Base-by-base conservation (phyloP, 2,329 filamentous ascomycete genomes). In the Fusarium nisikadoi region DNA sequence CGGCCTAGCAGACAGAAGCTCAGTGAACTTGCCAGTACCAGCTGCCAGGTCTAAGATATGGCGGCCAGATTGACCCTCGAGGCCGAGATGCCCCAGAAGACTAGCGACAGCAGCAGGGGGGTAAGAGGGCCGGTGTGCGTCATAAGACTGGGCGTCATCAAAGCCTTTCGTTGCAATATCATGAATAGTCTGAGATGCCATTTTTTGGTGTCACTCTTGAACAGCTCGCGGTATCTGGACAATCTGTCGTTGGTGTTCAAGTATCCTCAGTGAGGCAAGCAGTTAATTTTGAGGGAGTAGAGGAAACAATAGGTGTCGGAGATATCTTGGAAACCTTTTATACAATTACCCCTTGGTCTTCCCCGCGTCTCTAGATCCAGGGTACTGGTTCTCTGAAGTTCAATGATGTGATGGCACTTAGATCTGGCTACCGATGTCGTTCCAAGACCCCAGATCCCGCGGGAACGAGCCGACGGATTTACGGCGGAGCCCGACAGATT, bases 11-110 rank as follows among this genome's bases (percentile, higher is more conserved):
- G 89, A 87, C 38, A 94, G 83, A 23, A 86, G 74, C 78, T 91
- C 89, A 0, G 91, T 93, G 76, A 93, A 90, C 76, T 93, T 93
- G 31, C 92, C 92, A 2, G 91, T 93, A 1, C 91, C 91, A 6
- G 90, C 89, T 3, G 87, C 91, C 23, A 93, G 83, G 77, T 93
- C 91, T 29, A 93, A 79, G 43, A 93, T 81, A 47, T 81, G 85
- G 19, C 86, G 86, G 49, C 83, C 81, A 11, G 80, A 56, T 23
- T 83, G 76, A 31, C 83, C 84, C 33, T 83, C 80, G 13, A 93
- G 79, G 10, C 83, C 80, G n/a, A 92, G 82, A 53, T 85, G 83
- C 20, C 78, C 74, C 7, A 94, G 85, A 23, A 94, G 86, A 39
- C 82, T 80, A 25, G 88, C 82, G 19, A 93, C 87, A 8, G 89